A percentile compares a stretch with the other conserved stretches of the same genome.
Conservation (phyloP, 495 filamentous ascomycete genomes). For the Chaetomium cochliodes region DNA sequence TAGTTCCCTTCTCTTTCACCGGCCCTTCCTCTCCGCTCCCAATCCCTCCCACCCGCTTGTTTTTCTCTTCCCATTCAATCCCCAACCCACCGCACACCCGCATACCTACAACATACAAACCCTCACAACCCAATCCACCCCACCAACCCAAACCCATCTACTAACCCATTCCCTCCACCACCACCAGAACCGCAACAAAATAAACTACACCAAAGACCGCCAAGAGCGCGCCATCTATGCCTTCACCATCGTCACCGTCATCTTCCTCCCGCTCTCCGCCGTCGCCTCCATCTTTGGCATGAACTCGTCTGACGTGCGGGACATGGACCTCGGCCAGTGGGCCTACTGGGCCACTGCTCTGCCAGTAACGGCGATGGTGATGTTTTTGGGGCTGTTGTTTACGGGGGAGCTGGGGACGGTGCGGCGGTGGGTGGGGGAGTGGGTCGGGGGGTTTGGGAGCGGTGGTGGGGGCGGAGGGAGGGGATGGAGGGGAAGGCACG, state of each 20-base stretch:
- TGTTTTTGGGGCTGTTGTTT: conserved; percentile 39
- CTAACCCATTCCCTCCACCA: not conserved
- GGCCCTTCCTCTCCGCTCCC: not conserved
- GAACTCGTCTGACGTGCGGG: conserved; percentile 54
- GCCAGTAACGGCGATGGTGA: conserved; percentile 45
- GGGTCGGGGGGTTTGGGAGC: conserved; percentile 12
- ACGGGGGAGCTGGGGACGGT: conserved; percentile 31
- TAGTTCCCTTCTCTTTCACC: too few species aligned
- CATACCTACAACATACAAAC: too few species aligned
- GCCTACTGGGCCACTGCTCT: conserved; percentile 51
- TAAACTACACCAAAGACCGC: conserved; percentile 42
- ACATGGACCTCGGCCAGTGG: conserved; percentile 49
- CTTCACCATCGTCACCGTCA: conserved; percentile 63
- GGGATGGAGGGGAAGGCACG: not conserved
- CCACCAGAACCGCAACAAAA: conserved; percentile 36
- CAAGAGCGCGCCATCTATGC: conserved; percentile 53
- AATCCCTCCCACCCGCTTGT: not conserved
- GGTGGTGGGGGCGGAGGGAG: not conserved
- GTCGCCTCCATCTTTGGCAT: conserved; percentile 63
- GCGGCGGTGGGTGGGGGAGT: not conserved
- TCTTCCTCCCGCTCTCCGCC: conserved; percentile 62
- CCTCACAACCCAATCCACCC: not conserved
- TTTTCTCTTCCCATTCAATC: not conserved
- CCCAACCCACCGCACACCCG: too few species aligned
- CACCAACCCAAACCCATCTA: not conserved